A percentile compares a stretch with the other conserved stretches of the same genome.
phyloP scores from a whole-genome alignment of 306 rosid genomes.

The Hippophae rhamnoides region DNA sequence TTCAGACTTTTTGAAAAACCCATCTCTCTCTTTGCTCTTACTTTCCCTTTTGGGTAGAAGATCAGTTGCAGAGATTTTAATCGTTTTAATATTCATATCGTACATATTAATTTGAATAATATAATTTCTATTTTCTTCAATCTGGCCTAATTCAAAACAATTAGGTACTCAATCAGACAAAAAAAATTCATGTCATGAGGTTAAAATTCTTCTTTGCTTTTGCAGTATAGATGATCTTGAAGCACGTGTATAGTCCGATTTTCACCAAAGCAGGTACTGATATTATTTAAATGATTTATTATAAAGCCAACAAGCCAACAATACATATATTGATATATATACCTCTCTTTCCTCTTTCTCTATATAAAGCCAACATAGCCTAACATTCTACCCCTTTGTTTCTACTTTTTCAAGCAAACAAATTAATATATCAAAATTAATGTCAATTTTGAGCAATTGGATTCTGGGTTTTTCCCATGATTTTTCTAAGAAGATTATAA shows the following conservation, averaged over 20 bases:
- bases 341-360: conserved; percentile 3
- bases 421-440: not conserved
- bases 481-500: no score
- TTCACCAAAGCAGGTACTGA: conserved; percentile 31
- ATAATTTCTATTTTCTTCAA: no score
- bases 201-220: conserved; percentile 23
- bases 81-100: conserved; percentile 39
- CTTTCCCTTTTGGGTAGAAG: conserved; percentile 34
- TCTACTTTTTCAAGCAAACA: conserved; percentile 11
- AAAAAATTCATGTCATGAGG: no score
- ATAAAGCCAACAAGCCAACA: conserved; percentile 7
- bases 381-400: conserved; percentile 6
- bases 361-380: conserved; percentile 27
- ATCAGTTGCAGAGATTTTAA: conserved; percentile 61
- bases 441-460: no score
- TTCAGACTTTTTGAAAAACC: conserved; percentile 32
- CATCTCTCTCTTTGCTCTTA: conserved; percentile 31
- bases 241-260: conserved; percentile 79
- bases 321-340: no score
- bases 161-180: no score
- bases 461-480: no score
- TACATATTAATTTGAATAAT: no score
- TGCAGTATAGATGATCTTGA: conserved; percentile 46
- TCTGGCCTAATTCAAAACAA: no score
- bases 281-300: conserved; percentile 20